Conservation (phyloP, 2,329 filamentous ascomycete species). For the Ilyonectria destructans region DNA sequence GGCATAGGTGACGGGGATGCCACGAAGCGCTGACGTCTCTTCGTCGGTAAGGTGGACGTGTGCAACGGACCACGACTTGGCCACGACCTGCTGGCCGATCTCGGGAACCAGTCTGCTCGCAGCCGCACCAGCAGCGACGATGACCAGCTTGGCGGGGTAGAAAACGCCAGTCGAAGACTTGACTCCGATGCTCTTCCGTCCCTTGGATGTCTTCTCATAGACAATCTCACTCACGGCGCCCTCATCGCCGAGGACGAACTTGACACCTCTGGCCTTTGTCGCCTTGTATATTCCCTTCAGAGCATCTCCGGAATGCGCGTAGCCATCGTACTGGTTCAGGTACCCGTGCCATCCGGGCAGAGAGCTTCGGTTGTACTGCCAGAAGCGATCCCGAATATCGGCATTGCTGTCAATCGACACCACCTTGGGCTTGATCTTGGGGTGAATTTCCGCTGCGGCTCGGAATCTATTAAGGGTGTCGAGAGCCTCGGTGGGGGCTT, state of each 20-base stretch:
- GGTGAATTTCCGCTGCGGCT: constrained; percentile 58
- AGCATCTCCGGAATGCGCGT: constrained; percentile 70
- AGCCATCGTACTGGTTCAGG: constrained; percentile 71
- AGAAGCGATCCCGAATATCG: constrained; percentile 61
- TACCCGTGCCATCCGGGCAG: constrained; percentile 70
- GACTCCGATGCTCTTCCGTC: constrained; percentile 34
- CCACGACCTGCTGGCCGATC: constrained; percentile 66
- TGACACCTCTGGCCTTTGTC: constrained; percentile 50
- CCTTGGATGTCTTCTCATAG: constrained; percentile 35
- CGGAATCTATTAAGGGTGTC: constrained; percentile 62
- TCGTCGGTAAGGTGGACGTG: constrained; percentile 71
- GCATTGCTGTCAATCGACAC: constrained; percentile 53
- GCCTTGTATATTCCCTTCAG: constrained; percentile 64
- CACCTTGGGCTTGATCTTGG: constrained; percentile 60
- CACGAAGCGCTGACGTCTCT: constrained; percentile 68
- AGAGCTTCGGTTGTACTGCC: constrained; percentile 66
- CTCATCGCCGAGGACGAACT: constrained; percentile 46
- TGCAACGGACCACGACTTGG: constrained; percentile 73
- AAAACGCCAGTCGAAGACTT: constrained; percentile 34
- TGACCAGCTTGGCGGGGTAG: constrained; percentile 56
- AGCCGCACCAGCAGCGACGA: constrained; percentile 69
- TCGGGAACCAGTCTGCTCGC: constrained; percentile 64
- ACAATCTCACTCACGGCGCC: constrained; percentile 49
- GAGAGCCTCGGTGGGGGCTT: constrained; percentile 64
- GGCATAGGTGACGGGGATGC: constrained; percentile 74